phyloP scores from a whole-genome alignment of 805 yeast genomes.

The Osmozyma mogii region DNA sequence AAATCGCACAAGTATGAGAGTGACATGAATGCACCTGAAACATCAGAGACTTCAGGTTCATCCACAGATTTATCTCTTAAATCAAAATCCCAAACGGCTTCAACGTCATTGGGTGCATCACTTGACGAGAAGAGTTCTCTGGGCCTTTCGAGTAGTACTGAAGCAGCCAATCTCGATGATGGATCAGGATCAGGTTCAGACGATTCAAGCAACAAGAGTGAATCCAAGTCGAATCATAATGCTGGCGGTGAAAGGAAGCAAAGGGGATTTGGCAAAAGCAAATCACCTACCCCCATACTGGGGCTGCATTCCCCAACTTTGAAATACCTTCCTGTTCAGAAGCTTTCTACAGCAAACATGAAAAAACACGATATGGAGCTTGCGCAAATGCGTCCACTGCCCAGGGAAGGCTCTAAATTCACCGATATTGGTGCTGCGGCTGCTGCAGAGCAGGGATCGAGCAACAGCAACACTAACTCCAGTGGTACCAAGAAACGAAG shows the following conservation, averaged over 20 bases:
- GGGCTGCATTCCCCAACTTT: not conserved
- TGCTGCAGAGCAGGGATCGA: too few species aligned
- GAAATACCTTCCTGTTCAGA: slow-evolving; percentile 4
- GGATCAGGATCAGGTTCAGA: slow-evolving; percentile 8
- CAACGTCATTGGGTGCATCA: slow-evolving; percentile 6
- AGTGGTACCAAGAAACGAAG: slow-evolving; percentile 1
- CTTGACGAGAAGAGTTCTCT: slow-evolving; percentile 4
- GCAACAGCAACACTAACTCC: not conserved
- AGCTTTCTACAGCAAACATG: slow-evolving; percentile 13
- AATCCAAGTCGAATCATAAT: too few species aligned
- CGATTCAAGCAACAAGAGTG: slow-evolving; percentile 3
- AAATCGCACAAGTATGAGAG: slow-evolving; percentile 2
- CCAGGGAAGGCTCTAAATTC: too few species aligned
- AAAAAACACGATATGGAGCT: slow-evolving; percentile 13
- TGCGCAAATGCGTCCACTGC: slow-evolving; percentile 6
- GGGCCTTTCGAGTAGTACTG: slow-evolving; percentile 4
- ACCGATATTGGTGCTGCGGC: not conserved
- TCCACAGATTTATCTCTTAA: slow-evolving; percentile 10
- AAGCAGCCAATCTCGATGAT: slow-evolving; percentile 3
- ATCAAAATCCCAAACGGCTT: slow-evolving; percentile 6
- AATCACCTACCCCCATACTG: slow-evolving; percentile 1
- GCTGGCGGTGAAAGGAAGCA: not conserved
- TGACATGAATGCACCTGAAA: slow-evolving; percentile 4
- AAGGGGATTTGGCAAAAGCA: not conserved
- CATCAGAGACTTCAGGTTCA: slow-evolving; percentile 6